Conservation (phyloP, 1,284 basidiomycete genomes). For the Grifola frondosa region DNA sequence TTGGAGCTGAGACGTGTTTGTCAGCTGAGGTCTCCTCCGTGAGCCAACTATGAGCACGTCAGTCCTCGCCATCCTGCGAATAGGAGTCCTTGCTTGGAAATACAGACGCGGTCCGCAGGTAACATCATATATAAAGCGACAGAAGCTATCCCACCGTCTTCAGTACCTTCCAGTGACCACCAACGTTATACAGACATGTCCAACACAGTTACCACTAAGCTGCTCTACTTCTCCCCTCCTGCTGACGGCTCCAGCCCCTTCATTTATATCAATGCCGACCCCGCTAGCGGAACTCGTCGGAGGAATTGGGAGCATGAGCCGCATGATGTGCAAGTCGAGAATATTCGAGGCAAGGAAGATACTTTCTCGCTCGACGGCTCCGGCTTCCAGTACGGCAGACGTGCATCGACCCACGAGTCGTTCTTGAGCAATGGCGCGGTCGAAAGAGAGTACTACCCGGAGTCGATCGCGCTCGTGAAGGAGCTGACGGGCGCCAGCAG, state of each 20-base stretch:
- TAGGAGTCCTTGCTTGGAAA: too few species aligned
- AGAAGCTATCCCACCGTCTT: too few species aligned
- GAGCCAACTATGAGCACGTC: too few species aligned
- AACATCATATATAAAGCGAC: too few species aligned
- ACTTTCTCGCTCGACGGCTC: constrained; percentile 48
- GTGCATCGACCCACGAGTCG: constrained; percentile 41
- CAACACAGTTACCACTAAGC: constrained; percentile 22
- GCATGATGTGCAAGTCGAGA: constrained; percentile 46
- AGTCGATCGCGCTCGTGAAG: constrained; percentile 60
- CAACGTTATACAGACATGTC: too few species aligned
- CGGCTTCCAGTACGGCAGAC: constrained; percentile 53
- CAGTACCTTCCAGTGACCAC: too few species aligned
- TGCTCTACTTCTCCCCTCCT: constrained; percentile 34
- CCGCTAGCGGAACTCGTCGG: constrained; percentile 18
- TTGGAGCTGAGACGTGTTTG: too few species aligned
- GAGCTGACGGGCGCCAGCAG: constrained; percentile 57
- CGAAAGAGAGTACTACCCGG: constrained; percentile 55
- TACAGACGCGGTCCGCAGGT: too few species aligned
- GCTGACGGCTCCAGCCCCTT: constrained; percentile 33
- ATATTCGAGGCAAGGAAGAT: constrained; percentile 54
- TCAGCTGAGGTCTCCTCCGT: too few species aligned
- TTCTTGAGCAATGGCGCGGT: constrained; percentile 51
- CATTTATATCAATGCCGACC: constrained; percentile 27
- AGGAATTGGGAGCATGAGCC: constrained; percentile 22
- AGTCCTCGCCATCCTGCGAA: too few species aligned